These are phyloP conservation scores for Penicillium bialowiezense DNA, from an alignment of 495 filamentous ascomycete species.

Conservation along the genomic window DNA sequence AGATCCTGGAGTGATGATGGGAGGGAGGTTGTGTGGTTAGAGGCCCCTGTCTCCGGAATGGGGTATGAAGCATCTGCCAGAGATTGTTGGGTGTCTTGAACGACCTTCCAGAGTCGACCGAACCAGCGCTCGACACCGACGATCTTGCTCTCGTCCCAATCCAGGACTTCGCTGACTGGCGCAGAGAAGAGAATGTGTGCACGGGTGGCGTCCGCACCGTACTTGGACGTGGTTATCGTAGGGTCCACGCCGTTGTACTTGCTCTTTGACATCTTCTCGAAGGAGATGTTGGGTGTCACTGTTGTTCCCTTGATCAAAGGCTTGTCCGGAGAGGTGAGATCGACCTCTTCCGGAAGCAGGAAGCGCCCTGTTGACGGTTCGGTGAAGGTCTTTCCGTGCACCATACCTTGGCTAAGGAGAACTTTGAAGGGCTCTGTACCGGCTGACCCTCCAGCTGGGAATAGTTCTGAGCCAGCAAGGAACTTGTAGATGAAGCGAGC, in stretches of 20 bases:
- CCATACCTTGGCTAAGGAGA: slow-evolving; percentile 87
- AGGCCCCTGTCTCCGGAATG: slow-evolving; percentile 13
- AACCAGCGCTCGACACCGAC: slow-evolving; percentile 80
- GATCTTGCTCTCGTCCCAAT: slow-evolving; percentile 87
- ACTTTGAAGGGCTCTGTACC: slow-evolving; percentile 71
- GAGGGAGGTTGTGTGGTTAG: slow-evolving; percentile 21
- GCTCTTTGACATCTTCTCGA: slow-evolving; percentile 95
- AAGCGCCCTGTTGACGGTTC: slow-evolving; percentile 75
- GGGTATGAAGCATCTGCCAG: slow-evolving; percentile 22
- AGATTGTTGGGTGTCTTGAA: slow-evolving; percentile 33
- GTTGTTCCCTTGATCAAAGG: slow-evolving; percentile 61
- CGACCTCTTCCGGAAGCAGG: slow-evolving; percentile 73
- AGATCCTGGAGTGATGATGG: slow-evolving; percentile 29
- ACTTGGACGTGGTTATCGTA: slow-evolving; percentile 60
- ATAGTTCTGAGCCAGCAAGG: slow-evolving; percentile 56
- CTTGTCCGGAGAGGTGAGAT: slow-evolving; percentile 52
- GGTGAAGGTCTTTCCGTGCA: slow-evolving; percentile 78
- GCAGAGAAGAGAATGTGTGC: slow-evolving; percentile 88
- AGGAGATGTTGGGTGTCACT: slow-evolving; percentile 57
- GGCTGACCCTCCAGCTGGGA: slow-evolving; percentile 41
- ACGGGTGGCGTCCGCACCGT: slow-evolving; percentile 80
- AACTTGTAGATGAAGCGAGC: slow-evolving; percentile 90
- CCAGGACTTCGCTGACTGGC: slow-evolving; percentile 74
- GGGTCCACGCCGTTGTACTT: slow-evolving; percentile 94
- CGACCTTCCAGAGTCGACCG: slow-evolving; percentile 58